Conservation (phyloP, 768 basidiomycete species). For the Rhodosporidiobolus odoratus region DNA sequence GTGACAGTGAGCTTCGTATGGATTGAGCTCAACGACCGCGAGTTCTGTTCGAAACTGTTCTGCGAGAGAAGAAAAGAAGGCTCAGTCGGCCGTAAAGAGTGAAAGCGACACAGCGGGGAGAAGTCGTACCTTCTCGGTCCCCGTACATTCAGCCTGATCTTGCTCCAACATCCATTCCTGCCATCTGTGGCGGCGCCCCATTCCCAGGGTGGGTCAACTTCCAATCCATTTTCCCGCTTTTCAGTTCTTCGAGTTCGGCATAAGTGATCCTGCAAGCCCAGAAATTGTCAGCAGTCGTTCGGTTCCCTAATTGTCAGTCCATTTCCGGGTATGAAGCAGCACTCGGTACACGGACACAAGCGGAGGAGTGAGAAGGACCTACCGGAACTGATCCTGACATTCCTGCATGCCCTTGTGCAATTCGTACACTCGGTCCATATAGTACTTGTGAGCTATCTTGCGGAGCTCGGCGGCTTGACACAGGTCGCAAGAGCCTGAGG, state of each 20-base stretch:
- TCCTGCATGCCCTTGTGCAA: constrained; percentile 27
- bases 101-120: too few relatives aligned
- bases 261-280: constrained; percentile 22
- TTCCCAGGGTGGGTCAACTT: constrained; percentile 10
- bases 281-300: too few relatives aligned
- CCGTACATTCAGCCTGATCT: too few relatives aligned
- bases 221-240: constrained; percentile 26
- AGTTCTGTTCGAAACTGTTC: too few relatives aligned
- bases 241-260: constrained; percentile 32
- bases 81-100: too few relatives aligned
- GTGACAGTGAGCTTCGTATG: too few relatives aligned
- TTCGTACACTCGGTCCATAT: constrained; percentile 34
- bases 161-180: too few relatives aligned
- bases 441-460: constrained; percentile 33
- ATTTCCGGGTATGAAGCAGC: not conserved
- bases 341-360: not conserved
- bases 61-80: too few relatives aligned
- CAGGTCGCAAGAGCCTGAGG: not conserved
- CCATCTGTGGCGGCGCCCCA: not conserved
- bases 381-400: constrained; percentile 35
- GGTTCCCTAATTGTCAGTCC: too few relatives aligned
- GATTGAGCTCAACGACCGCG: too few relatives aligned
- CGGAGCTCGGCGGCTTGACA: constrained; percentile 19
- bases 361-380: not conserved
- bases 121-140: too few relatives aligned